Base-by-base conservation (phyloP, 2,329 filamentous ascomycete species). In the Teratosphaeria epicoccoides region DNA sequence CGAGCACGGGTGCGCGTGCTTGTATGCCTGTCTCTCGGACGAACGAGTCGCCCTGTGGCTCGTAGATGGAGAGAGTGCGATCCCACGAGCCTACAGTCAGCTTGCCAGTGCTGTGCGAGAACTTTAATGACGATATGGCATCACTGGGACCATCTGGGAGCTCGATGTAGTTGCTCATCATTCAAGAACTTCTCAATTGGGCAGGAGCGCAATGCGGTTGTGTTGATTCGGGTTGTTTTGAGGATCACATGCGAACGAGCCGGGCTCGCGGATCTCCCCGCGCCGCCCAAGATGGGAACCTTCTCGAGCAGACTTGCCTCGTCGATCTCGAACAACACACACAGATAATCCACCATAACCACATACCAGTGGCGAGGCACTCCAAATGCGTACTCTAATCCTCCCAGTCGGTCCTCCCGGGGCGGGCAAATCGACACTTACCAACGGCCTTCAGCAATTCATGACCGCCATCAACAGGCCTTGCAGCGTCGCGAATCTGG, bases 391-490 rank as follows among this genome's bases (percentile, higher is more conserved):
- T 43, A 64, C 61, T 20, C 55, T 66, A 29, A 49, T 67, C 7
- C 51, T 67, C 25, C 64, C 63, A 20, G 63, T 67, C 47, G 93
- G 93, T n/a, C 91, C 90, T 59, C 93, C 93, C 6, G 93, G 93
- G 63, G 83, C 89, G 25, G 93, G 93, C 55, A 98, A 98, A 74
- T 96, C 89, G 58, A 98, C 93, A 6, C 96, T 95, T 69, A 97
- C 91, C 76, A 88, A 97, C 82, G 93, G 93, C 66, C 95, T 98
- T 87, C 88, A 96, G 66, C 93, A 98, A 73, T 98, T 98, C 73
- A 85, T 97, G 78, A 85, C 85, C 59, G 91, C 93, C 57, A 95
- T 98, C 67, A 89, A 90, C 55, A 85, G 93, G 52, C 90, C 94
- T 70, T 95, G 88, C 74, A 94, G 88, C 14, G 83, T 97, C 33